Evolutionary conservation across 495 filamentous ascomycete species (phyloP).

Genomic region (Entonaema liquescens): DNA sequence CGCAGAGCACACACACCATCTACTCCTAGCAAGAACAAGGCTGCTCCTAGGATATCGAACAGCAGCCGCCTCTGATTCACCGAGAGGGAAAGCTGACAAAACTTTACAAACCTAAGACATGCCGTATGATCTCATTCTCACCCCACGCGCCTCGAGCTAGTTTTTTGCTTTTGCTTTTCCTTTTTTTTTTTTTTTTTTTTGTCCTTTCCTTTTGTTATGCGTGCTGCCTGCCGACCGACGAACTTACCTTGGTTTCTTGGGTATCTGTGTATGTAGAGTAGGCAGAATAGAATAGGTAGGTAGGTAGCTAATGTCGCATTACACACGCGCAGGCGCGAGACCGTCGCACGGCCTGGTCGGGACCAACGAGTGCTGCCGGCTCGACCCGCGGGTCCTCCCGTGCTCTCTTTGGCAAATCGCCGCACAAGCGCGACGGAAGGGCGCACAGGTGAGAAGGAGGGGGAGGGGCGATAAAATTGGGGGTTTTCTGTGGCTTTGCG

Average conservation of each 20-base stretch:
- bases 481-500: too few relatives aligned
- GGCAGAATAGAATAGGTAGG: too few relatives aligned
- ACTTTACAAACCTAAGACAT: constrained; percentile 40
- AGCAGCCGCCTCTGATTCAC: too few relatives aligned
- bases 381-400: constrained; percentile 9
- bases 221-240: neutral
- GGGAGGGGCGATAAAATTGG: neutral
- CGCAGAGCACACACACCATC: too few relatives aligned
- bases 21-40: neutral
- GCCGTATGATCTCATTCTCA: constrained; percentile 11
- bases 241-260: neutral
- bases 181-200: too few relatives aligned
- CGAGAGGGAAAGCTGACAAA: constrained; percentile 22
- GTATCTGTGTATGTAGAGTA: too few relatives aligned
- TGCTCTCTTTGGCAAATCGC: neutral
- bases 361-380: neutral
- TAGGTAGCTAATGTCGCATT: neutral
- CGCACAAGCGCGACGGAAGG: constrained; percentile 12
- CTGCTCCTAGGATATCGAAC: neutral
- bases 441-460: constrained; percentile 15
- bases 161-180: neutral
- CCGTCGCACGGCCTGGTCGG: constrained; percentile 18
- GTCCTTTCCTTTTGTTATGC: too few relatives aligned
- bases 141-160: constrained; percentile 12
- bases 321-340: constrained; percentile 7